Evolutionary conservation across 371 early-diverging fungal species (phyloP).

Genomic region (Mortierella sp.): DNA sequence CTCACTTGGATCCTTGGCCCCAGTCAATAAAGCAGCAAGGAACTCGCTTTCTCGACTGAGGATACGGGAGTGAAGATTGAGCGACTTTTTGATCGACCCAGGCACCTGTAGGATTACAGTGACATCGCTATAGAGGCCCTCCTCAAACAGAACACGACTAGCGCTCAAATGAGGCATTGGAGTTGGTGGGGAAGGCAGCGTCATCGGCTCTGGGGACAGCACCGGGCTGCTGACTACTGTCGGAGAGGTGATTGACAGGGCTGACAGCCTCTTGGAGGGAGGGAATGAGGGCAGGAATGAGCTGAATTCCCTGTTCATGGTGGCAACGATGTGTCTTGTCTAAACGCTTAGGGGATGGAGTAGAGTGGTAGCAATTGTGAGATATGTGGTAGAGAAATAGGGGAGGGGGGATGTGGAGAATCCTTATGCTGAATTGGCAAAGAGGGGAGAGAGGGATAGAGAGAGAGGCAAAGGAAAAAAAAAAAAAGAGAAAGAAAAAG

Average conservation of each 20-base stretch:
- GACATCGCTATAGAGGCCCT: constrained; percentile 55
- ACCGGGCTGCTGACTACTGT: constrained; percentile 29
- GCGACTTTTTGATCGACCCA: constrained; percentile 38
- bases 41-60: constrained; percentile 47
- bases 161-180: constrained; percentile 57
- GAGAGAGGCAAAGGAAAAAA: neutral
- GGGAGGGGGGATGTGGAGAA: neutral
- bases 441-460: constrained; percentile 7
- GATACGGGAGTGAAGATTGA: constrained; percentile 43
- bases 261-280: constrained; percentile 48
- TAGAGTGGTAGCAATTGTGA: neutral
- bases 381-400: neutral
- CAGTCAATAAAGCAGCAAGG: constrained; percentile 36
- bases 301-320: constrained; percentile 42
- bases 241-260: constrained; percentile 41
- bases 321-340: neutral
- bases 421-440: neutral
- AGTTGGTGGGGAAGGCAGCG: constrained; percentile 17
- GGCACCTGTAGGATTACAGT: constrained; percentile 46
- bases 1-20: constrained; percentile 23
- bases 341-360: neutral
- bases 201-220: constrained; percentile 37
- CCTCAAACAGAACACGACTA: constrained; percentile 55
- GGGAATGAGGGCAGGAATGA: constrained; percentile 57
- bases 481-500: neutral